Conservation (phyloP, 2,329 filamentous ascomycete genomes). For the Sclerotinia spermophila region DNA sequence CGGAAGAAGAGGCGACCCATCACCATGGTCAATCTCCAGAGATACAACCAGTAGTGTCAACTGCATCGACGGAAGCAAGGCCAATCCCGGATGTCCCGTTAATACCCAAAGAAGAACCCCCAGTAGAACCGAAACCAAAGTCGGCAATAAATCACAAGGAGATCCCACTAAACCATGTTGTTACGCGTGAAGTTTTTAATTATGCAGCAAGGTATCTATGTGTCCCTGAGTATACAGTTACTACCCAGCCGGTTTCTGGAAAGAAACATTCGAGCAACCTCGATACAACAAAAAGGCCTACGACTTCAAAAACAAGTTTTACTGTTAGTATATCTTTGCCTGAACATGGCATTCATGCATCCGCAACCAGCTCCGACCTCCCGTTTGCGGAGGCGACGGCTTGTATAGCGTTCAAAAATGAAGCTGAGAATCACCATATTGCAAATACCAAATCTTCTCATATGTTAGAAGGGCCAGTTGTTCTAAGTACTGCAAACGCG, state of each 20-base stretch:
- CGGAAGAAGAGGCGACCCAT: too few species aligned
- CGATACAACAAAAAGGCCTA: not conserved
- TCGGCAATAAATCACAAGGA: too few species aligned
- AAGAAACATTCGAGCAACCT: not conserved
- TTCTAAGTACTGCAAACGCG: slow-evolving; percentile 12
- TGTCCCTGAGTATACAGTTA: not conserved
- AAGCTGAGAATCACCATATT: slow-evolving; percentile 3
- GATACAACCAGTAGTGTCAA: not conserved
- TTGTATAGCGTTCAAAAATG: not conserved
- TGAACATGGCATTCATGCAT: slow-evolving; percentile 10
- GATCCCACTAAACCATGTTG: not conserved
- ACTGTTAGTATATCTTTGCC: not conserved
- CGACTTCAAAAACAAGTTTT: not conserved
- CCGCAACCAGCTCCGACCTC: not conserved
- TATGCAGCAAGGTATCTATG: slow-evolving; percentile 10
- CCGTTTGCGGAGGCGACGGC: not conserved
- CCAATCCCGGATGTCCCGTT: not conserved
- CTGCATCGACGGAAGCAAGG: not conserved
- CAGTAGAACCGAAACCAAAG: not conserved
- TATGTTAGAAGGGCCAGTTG: not conserved
- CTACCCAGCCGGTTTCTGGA: too few species aligned
- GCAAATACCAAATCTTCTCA: not conserved
- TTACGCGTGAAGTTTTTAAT: slow-evolving; percentile 1
- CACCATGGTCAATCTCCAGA: not conserved
- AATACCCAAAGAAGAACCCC: not conserved